phyloP scores from a whole-genome alignment of 2,329 filamentous ascomycete species.

The Ophiobolus disseminans region DNA sequence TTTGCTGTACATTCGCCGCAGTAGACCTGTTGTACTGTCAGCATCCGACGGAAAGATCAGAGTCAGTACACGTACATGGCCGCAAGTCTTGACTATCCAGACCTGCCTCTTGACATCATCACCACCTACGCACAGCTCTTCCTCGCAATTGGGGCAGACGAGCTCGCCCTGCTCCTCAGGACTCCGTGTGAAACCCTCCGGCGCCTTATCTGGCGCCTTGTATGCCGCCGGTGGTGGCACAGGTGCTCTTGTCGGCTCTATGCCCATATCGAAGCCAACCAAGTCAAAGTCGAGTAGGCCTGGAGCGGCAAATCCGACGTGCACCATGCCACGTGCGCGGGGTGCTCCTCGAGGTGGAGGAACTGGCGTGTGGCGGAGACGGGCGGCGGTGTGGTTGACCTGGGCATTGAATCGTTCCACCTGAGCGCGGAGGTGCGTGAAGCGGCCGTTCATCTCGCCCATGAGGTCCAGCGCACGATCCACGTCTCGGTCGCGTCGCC shows the following conservation, averaged over 20 bases:
- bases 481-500: constrained; percentile 25
- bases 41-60: not conserved
- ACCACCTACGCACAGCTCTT: constrained; percentile 80
- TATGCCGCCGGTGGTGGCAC: constrained; percentile 56
- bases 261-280: constrained; percentile 54
- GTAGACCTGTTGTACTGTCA: constrained; percentile 53
- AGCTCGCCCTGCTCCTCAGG: constrained; percentile 75
- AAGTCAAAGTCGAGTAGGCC: constrained; percentile 48
- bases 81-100: constrained; percentile 89
- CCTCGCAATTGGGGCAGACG: constrained; percentile 84
- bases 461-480: constrained; percentile 29
- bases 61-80: constrained; percentile 72
- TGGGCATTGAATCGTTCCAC: constrained; percentile 29
- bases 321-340: constrained; percentile 22
- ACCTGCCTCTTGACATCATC: constrained; percentile 78
- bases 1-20: constrained; percentile 60
- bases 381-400: constrained; percentile 19
- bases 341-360: constrained; percentile 20
- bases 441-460: constrained; percentile 20
- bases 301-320: constrained; percentile 34
- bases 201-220: constrained; percentile 68
- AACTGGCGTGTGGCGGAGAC: constrained; percentile 21
- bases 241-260: constrained; percentile 28
- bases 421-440: constrained; percentile 29
- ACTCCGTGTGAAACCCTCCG: constrained; percentile 80